A percentile compares a stretch with the other conserved stretches of the same genome.
These are phyloP conservation scores for Colletotrichum tanaceti DNA, from an alignment of 2,329 filamentous ascomycete species.

Conservation along the genomic window DNA sequence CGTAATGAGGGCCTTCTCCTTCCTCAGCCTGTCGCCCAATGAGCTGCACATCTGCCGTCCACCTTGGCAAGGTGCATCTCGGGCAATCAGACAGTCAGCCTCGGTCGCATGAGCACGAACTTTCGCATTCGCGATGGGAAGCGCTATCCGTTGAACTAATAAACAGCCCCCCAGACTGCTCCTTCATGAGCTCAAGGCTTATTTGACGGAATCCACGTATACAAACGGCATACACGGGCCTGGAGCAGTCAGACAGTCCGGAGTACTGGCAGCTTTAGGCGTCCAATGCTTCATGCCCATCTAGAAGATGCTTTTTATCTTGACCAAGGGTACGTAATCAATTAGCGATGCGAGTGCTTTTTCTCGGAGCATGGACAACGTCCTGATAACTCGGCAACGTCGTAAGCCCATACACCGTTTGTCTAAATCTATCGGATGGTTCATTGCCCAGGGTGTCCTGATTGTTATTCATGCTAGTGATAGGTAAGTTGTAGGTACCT, in stretches of 20 bases:
- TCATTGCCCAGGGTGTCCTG: slow-evolving; percentile 5
- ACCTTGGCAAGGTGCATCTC: slow-evolving; percentile 13
- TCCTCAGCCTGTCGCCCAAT: not conserved
- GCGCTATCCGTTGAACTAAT: not conserved
- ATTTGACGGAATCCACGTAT: too few species aligned
- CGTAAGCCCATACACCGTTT: not conserved
- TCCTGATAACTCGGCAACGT: not conserved
- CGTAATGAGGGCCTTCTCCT: slow-evolving; percentile 18
- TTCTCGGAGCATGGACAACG: not conserved
- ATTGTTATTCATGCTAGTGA: slow-evolving; percentile 18
- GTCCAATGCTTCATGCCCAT: too few species aligned
- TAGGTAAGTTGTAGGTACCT: slow-evolving; percentile 4
- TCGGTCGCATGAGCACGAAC: not conserved
- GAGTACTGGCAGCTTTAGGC: not conserved
- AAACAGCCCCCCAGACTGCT: too few species aligned
- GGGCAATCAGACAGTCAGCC: not conserved
- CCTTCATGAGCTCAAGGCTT: not conserved
- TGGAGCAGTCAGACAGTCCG: too few species aligned
- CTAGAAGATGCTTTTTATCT: too few species aligned
- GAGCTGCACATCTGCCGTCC: slow-evolving; percentile 19
- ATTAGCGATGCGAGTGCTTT: not conserved
- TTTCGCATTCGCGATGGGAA: not conserved
- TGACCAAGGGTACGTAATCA: too few species aligned
- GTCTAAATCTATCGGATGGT: not conserved
- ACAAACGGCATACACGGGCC: too few species aligned